These are phyloP conservation scores for Leishmania lainsoni DNA, from an alignment of 208 protist species.

Conservation along the genomic window DNA sequence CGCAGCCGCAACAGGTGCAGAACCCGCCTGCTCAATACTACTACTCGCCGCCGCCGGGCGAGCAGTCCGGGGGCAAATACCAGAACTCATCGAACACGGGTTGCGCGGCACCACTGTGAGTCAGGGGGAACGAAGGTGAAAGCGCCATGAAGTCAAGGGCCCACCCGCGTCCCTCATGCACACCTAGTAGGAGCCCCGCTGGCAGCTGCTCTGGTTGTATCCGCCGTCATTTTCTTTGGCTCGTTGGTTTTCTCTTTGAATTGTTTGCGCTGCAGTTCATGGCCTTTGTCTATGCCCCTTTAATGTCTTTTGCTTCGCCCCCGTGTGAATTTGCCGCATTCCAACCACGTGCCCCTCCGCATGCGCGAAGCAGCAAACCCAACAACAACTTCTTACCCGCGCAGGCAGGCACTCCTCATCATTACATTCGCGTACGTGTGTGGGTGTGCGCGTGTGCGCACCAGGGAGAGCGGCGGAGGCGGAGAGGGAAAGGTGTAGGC, in stretches of 20 bases:
- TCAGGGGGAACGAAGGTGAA: not conserved
- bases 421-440: not conserved
- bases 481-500: not conserved
- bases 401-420: not conserved
- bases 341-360: not conserved
- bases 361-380: not conserved
- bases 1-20: not conserved
- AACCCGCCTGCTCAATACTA: constrained; percentile 2
- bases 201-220: not conserved
- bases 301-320: no score
- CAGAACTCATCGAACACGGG: not conserved
- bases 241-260: not conserved
- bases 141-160: not conserved
- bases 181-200: not conserved
- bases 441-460: not conserved
- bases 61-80: not conserved
- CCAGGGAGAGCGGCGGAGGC: not conserved
- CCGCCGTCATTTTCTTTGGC: not conserved
- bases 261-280: not conserved
- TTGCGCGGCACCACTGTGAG: constrained; percentile 5
- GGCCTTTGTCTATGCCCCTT: not conserved
- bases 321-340: not conserved
- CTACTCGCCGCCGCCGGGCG: not conserved
- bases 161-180: not conserved
- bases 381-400: not conserved